Percentiles rank a stretch among this genome's conserved stretches.
phyloP scores from a whole-genome alignment of 2,329 filamentous ascomycete species.

The Aspergillus thermomutatus region DNA sequence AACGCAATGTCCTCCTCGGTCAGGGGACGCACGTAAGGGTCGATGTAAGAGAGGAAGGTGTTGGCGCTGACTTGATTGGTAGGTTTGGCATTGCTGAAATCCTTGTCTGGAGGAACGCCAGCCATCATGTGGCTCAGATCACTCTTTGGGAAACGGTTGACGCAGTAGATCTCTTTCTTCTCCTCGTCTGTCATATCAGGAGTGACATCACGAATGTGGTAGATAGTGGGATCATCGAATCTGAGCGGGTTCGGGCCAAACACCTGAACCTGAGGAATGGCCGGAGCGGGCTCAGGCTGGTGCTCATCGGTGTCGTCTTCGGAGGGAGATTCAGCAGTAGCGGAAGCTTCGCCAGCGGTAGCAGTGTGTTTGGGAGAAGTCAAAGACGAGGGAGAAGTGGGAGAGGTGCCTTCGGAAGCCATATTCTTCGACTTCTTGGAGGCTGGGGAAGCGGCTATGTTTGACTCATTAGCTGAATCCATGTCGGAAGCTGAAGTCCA shows the following conservation, averaged over 20 bases:
- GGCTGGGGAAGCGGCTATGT: slow-evolving; percentile 32
- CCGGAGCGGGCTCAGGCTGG: slow-evolving; percentile 59
- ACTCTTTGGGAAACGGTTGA: slow-evolving; percentile 74
- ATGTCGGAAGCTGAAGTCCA: neutral
- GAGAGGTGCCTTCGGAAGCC: slow-evolving; percentile 36
- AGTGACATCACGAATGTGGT: slow-evolving; percentile 77
- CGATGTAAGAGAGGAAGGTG: slow-evolving; percentile 88
- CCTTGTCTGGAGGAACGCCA: slow-evolving; percentile 85
- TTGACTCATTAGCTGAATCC: slow-evolving; percentile 10
- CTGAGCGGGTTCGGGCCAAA: slow-evolving; percentile 90
- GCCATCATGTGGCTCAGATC: slow-evolving; percentile 83
- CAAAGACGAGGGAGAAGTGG: slow-evolving; percentile 40
- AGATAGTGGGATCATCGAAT: slow-evolving; percentile 88
- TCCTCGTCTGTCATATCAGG: slow-evolving; percentile 80
- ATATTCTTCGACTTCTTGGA: slow-evolving; percentile 38
- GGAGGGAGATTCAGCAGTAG: slow-evolving; percentile 63
- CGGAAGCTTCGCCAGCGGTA: slow-evolving; percentile 55
- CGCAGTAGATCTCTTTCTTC: slow-evolving; percentile 82
- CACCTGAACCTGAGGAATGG: slow-evolving; percentile 71
- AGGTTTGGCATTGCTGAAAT: slow-evolving; percentile 92
- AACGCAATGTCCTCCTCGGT: slow-evolving; percentile 94
- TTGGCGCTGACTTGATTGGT: slow-evolving; percentile 90
- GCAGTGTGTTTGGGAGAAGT: slow-evolving; percentile 41
- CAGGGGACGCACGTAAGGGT: slow-evolving; percentile 84
- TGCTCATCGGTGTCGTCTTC: slow-evolving; percentile 55